Evolutionary conservation across 2,329 filamentous ascomycete genomes (phyloP), one percentile per base, ranked within the genome.

Genomic region (Pseudogymnoascus sp.): DNA sequence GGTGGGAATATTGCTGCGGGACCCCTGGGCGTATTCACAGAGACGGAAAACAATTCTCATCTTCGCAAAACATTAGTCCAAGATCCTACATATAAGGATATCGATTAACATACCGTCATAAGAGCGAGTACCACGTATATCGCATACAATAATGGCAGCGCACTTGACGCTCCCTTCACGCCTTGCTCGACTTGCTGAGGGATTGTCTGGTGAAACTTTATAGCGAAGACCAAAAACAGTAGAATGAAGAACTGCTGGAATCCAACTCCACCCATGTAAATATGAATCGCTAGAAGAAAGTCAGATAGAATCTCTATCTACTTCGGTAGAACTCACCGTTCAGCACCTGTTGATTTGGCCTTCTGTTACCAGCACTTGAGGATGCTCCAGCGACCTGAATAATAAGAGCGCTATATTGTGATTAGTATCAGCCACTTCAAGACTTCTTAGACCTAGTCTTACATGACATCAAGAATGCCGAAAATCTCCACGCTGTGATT

Each of bases 21-120:
- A 69, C 0, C 79, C 80, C 0, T 75, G 74, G 0, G 78, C 77
- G 68, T 81, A 85, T 66, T 86, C 81, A 16, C 77, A 69, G 1
- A 86, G 73, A 2, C 84, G 79, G 71, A 80, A 86, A 63, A 84
- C 75, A 65, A 85, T 85, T 13, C 83, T 80, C 14, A 77, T 65
- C 73, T 75, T 65, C 23, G 62, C 65, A 34, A 65, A 61, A 45
- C 31, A 13, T 62, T 28, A 65, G 37, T 19, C 14, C 39, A 13
- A 6, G 7, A 25, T 34, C 19, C 13, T 13, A 37, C 4, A 39
- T 37, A 16, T 41, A 63, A 4, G 21, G 43, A 23, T 23, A 63
- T 25, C 28, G 34, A n/a, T 37, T 51, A 36, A 68, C 71, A 63
- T 64, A 78, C 69, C 0, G 74, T 73, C 25, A 79, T 78, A 65